Conservation (phyloP, 345 rosid genomes). For the Conringia planisiliqua region DNA sequence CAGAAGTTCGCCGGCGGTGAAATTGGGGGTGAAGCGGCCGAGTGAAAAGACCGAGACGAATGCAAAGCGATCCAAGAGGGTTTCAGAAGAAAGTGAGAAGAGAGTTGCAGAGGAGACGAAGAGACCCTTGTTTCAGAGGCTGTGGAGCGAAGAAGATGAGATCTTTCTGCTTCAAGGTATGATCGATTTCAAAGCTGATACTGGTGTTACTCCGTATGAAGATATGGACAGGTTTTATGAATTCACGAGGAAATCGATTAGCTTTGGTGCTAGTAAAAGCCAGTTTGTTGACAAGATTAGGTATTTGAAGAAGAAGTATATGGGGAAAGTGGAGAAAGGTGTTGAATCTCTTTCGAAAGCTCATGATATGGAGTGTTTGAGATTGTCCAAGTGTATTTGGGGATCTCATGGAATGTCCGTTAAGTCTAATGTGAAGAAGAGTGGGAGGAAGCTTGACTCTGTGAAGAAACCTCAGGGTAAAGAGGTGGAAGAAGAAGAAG, state of each 20-base stretch:
- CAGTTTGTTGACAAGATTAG: too few relatives aligned
- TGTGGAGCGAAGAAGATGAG: slow-evolving; percentile 47
- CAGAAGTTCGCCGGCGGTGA: neutral
- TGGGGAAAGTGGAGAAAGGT: too few relatives aligned
- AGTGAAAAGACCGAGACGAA: neutral
- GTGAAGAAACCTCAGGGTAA: neutral
- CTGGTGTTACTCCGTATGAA: too few relatives aligned
- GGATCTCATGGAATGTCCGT: slow-evolving; percentile 2
- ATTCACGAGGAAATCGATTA: too few relatives aligned
- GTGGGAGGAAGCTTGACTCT: neutral
- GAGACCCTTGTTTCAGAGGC: slow-evolving; percentile 13
- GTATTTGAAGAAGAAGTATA: too few relatives aligned
- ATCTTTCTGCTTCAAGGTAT: slow-evolving; percentile 33
- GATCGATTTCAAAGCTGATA: slow-evolving; percentile 12
- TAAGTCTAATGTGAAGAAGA: neutral
- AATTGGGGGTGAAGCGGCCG: slow-evolving; percentile 3
- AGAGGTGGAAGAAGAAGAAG: neutral
- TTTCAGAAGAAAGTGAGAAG: neutral
- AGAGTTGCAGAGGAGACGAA: neutral
- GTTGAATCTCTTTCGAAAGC: neutral
- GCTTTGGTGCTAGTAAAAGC: too few relatives aligned
- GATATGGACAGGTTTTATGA: too few relatives aligned
- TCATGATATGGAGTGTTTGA: slow-evolving; percentile 29
- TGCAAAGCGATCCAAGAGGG: slow-evolving; percentile 14
- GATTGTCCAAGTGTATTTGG: slow-evolving; percentile 38